Base-by-base conservation (phyloP, 1,284 basidiomycete species). In the Microbotryum violaceum region DNA sequence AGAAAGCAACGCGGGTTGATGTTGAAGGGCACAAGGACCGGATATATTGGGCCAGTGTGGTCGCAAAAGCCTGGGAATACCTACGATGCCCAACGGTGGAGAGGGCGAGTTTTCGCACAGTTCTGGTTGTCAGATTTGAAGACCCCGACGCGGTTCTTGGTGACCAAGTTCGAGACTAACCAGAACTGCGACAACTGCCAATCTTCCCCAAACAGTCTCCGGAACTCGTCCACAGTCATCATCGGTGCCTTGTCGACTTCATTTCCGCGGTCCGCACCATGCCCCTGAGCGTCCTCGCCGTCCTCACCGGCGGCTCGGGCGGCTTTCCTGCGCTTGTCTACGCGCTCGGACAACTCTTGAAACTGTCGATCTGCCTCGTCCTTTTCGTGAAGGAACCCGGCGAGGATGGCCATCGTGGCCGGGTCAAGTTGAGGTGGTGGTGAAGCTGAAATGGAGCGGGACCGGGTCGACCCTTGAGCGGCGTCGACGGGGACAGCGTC, bases 381-480 rank as follows among this genome's bases (percentile, higher is more conserved):
- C 48, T 70, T 71, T 33, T 74, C 71, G 16, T 64, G 56, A 49
- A 70, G 63, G 61, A 75, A 74, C n/a, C 56, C 62, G 56, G 67
- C 66, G 48, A 75, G 64, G 18, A 71, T 64, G 8, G 72, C 71
- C 14, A 74, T 67, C 3, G 74, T 74, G 4, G 68, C 60, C 7
- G 70, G 69, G 62, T 75, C 74, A 21, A 75, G 71, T 25, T 59
- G 50, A 18, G 65, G 64, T 2, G 64, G 61, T 20, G 68, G 64
- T 6, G 65, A 67, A 12, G 48, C 33, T 6, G 37, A 42, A 42
- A 14, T 18, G 2, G 37, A 42, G 37, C 37, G 37, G 37, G 37
- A 42, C 9, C 37, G 12, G 37, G 37, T 16, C 37, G 37, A 42
- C 37, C 37, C 37, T 10, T 18, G 14, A 10, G 37, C 37, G 37